phyloP scores from a whole-genome alignment of 176 grass and related monocot species.

The Carex parvula region DNA sequence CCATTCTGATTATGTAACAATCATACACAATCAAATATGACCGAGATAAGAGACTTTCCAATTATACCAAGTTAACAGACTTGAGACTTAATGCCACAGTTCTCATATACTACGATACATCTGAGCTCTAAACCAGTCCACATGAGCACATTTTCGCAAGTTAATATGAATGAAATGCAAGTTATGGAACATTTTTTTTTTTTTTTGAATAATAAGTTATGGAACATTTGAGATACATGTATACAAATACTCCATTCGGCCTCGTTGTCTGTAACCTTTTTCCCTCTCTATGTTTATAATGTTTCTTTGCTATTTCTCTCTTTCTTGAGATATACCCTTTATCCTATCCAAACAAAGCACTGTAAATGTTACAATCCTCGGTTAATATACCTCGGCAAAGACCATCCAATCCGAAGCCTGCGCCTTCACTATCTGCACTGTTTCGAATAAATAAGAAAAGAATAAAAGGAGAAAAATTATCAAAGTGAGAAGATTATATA shows the following conservation, averaged over 20 bases:
- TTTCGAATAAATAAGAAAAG: conserved; percentile 65
- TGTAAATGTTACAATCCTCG: conserved; percentile 28
- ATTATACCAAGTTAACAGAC: no score
- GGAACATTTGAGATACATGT: conserved; percentile 3
- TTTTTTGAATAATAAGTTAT: background rate
- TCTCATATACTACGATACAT: no score
- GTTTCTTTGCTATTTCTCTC: conserved; percentile 32
- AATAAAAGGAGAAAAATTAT: conserved; percentile 41
- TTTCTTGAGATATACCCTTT: conserved; percentile 31
- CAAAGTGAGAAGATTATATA: conserved; percentile 18
- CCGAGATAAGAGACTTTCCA: no score
- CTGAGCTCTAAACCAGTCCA: no score
- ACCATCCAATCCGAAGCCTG: conserved; percentile 38
- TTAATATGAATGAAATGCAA: background rate
- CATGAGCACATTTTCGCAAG: no score
- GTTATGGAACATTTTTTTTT: background rate
- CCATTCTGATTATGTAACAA: no score
- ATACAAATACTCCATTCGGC: conserved; percentile 29
- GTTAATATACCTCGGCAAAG: conserved; percentile 42
- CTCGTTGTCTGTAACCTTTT: conserved; percentile 4
- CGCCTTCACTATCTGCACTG: conserved; percentile 50
- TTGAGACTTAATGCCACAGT: no score
- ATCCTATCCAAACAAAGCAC: conserved; percentile 20
- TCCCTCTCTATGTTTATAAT: conserved; percentile 17
- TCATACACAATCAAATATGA: no score